Evolutionary conservation across 2,329 filamentous ascomycete species (phyloP), one percentile per base, ranked within the genome.

Genomic region (Endothia cerciana): DNA sequence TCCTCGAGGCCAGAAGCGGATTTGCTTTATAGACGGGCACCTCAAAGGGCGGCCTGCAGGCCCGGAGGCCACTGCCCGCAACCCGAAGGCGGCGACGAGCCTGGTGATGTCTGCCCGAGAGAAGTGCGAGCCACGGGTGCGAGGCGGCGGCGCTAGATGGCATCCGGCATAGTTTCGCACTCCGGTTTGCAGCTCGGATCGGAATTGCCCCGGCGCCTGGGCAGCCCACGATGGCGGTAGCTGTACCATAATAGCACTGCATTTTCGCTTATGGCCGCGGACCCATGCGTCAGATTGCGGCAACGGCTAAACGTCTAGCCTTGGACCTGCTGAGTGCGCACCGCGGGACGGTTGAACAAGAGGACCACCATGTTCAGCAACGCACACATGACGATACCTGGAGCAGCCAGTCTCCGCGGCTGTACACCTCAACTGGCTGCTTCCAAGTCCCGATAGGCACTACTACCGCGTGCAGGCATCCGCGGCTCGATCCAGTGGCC

Each of bases 91-190:
- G 4, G 47, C 47, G 25, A 8, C 25, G 47, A 17, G 47, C 47
- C 15, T 51, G 47, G 47, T 51, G 47, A 51, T 51, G 47, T 30
- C 22, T n/a, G n/a, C n/a, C 47, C 47, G 47, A 51, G 25, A 30
- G 47, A 51, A 51, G 47, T 7, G 47, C 47, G 47, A 28, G 25
- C 5, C 22, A 51, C 25, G 4, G 13, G 45, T 13, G 45, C 4
- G 10, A 49, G 47, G 15, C 11, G 15, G 15, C 11, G 15, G 22
- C 47, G 25, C 47, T 51, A 51, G 47, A 30, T 13, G 47, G 3
- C 11, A 30, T 51, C 25, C 6, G 25, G 25, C 25, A 30, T 51
- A 25, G 47, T 28, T 22, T 6, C 47, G 2, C 15, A 17, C 19
- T 4, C 28, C 47, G 47, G 45, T 15, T 5, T 28, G 3, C 45